Evolutionary conservation across 2,329 filamentous ascomycete genomes (phyloP), one percentile per base, ranked within the genome.

Genomic region (Cercospora brassicicola): DNA sequence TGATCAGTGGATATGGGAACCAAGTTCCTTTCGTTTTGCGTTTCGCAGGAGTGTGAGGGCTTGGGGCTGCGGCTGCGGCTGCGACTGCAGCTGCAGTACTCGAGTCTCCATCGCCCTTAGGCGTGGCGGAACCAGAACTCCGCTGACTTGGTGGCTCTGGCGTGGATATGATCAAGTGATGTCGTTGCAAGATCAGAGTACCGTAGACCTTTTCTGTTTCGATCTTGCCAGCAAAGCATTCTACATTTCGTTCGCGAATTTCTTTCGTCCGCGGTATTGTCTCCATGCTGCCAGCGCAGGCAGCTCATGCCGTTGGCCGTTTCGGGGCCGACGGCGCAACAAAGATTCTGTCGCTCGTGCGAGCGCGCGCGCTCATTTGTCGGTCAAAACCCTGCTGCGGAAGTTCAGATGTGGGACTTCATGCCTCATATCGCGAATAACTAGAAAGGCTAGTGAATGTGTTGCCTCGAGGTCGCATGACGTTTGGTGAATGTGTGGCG

Each of bases 1-100:
- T 88, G 75, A 99, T 92, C 81, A 98, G 94, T 26, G 94, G 94
- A 80, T 94, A 99, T 15, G 95, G 94, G 65, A 98, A 92, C 92
- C 94, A 99, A 77, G 91, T 88, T 80, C 53, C 63, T 23, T 51
- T 59, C n/a, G 36, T 51, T 51, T 36, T 65, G 13, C 18, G 63
- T 42, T 65, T 65, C 18, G 42, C n/a, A 20, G 13, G 31, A n/a
- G 55, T 28, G 28, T 30, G 26, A 18, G n/a, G 13, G 13, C 26
- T 23, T 28, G 55, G 7, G 18, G 30, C 31, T 13, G 39, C 5
- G 18, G 63, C 31, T 13, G 39, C 9, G 23, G 28, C 10, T 10
- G 39, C 9, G 23, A 18, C 10, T 10, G 23, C 23, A 23, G 23
- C 23, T 23, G 26, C 20, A 28, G 33, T 56, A 28, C 42, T 65